A percentile compares a stretch with the other conserved stretches of the same genome.
These are phyloP conservation scores for Hypoxylon sp. DNA, from an alignment of 2,329 filamentous ascomycete genomes.

Conservation along the genomic window DNA sequence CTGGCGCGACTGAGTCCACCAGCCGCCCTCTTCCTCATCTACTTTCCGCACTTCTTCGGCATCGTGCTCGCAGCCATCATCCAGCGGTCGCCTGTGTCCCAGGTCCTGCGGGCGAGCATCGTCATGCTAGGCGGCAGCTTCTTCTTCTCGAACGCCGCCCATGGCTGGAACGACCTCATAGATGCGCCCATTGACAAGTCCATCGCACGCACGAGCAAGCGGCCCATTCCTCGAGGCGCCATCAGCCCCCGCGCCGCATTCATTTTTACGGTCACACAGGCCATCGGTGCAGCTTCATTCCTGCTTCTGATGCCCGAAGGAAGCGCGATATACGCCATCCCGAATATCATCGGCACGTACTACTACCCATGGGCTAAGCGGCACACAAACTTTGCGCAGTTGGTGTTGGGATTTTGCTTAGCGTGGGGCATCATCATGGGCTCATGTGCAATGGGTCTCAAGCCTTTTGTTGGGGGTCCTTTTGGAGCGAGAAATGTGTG, in stretches of 20 bases:
- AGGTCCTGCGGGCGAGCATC: slow-evolving; percentile 37
- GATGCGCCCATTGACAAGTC: slow-evolving; percentile 52
- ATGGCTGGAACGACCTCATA: slow-evolving; percentile 55
- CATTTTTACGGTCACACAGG: slow-evolving; percentile 50
- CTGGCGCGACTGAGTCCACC: slow-evolving; percentile 52
- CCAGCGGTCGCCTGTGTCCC: slow-evolving; percentile 32
- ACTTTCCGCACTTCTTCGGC: slow-evolving; percentile 53
- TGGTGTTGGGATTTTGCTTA: slow-evolving; percentile 53
- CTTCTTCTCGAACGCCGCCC: slow-evolving; percentile 52
- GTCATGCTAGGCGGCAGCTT: slow-evolving; percentile 48
- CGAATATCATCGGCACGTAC: slow-evolving; percentile 47
- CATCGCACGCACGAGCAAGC: slow-evolving; percentile 50
- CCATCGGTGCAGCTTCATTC: slow-evolving; percentile 43
- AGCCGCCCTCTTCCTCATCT: slow-evolving; percentile 51
- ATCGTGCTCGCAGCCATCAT: slow-evolving; percentile 47
- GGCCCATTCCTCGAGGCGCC: slow-evolving; percentile 54
- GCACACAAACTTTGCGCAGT: slow-evolving; percentile 53
- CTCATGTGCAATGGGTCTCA: slow-evolving; percentile 45
- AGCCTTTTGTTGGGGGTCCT: slow-evolving; percentile 44
- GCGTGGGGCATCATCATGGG: slow-evolving; percentile 52
- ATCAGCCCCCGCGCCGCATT: slow-evolving; percentile 49
- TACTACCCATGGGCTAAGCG: slow-evolving; percentile 55
- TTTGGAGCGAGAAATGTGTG: slow-evolving; percentile 38
- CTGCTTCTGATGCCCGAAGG: slow-evolving; percentile 43
- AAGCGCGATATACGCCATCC: slow-evolving; percentile 46